A percentile compares a stretch with the other conserved stretches of the same genome.
phyloP scores from a whole-genome alignment of 345 rosid genomes.

The Xanthoceras sorbifolium region DNA sequence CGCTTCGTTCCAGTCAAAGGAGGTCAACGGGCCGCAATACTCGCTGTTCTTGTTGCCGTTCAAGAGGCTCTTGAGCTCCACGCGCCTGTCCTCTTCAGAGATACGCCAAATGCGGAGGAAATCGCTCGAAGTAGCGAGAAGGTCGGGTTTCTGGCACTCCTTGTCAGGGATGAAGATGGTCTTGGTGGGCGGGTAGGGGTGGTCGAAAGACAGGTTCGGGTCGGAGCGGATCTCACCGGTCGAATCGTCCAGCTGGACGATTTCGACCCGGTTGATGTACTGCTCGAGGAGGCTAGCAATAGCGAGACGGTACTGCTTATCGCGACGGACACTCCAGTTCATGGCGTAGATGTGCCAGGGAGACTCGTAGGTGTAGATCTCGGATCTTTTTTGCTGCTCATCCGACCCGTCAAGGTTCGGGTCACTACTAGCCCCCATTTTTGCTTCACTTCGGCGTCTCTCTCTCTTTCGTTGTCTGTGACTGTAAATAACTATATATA shows the following conservation, averaged over 20 bases:
- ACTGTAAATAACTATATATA: too few relatives aligned
- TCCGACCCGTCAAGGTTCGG: conserved; percentile 78
- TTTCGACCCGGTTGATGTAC: conserved; percentile 76
- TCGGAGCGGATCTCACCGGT: conserved; percentile 94
- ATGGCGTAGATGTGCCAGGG: conserved; percentile 99
- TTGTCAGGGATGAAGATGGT: conserved; percentile 90
- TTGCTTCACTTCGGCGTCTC: conserved; percentile 19
- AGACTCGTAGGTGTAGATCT: conserved; percentile 96
- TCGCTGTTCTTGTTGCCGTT: conserved; percentile 90
- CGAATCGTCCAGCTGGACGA: conserved; percentile 92
- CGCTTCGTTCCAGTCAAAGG: conserved; percentile 96
- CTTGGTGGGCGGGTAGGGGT: conserved; percentile 89
- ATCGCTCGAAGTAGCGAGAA: conserved; percentile 89
- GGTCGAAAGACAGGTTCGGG: conserved; percentile 86
- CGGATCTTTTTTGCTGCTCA: conserved; percentile 93
- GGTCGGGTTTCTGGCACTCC: conserved; percentile 87
- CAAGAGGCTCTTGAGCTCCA: conserved; percentile 72
- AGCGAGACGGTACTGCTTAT: conserved; percentile 94
- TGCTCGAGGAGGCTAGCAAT: conserved; percentile 91
- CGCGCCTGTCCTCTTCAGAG: conserved; percentile 62
- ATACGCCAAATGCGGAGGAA: conserved; percentile 90
- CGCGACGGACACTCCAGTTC: conserved; percentile 99
- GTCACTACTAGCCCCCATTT: conserved; percentile 77
- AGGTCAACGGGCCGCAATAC: conserved; percentile 87
- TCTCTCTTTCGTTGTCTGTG: background rate